phyloP scores from a whole-genome alignment of 2,329 filamentous ascomycete species.

The Colletotrichum endophyticum region DNA sequence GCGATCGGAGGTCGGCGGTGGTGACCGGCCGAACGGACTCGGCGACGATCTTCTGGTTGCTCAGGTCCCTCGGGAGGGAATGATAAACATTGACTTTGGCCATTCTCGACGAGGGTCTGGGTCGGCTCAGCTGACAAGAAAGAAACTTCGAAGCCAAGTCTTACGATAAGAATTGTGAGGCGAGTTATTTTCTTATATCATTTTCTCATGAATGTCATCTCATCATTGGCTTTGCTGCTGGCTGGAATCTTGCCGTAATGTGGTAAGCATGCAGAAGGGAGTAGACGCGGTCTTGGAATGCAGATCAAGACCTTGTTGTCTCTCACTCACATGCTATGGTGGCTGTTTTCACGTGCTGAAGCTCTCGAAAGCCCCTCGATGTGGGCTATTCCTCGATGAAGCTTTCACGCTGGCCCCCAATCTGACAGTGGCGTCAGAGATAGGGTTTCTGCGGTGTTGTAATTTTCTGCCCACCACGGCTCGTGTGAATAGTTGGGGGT shows the following conservation, averaged over 20 bases:
- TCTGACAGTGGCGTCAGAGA: neutral
- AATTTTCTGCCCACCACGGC: neutral
- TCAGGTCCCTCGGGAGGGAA: conserved; percentile 1
- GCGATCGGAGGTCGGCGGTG: neutral
- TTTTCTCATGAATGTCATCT: neutral
- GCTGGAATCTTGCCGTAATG: neutral
- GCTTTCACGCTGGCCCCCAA: neutral
- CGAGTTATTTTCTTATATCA: neutral
- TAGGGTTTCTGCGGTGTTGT: neutral
- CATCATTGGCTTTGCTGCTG: neutral
- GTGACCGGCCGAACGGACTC: neutral
- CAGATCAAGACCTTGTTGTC: neutral
- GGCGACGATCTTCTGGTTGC: neutral
- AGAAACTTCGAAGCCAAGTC: neutral
- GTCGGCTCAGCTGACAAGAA: neutral
- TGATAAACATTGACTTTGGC: neutral
- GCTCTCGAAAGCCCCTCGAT: neutral
- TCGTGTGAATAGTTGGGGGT: neutral
- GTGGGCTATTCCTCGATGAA: neutral
- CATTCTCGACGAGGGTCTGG: neutral
- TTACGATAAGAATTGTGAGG: neutral
- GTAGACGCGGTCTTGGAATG: neutral
- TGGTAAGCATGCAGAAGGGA: neutral
- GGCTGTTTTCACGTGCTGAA: neutral
- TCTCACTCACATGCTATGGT: neutral